Percentiles rank a stretch among this genome's conserved stretches.
Evolutionary conservation across 2,329 filamentous ascomycete species (phyloP).

Genomic region (Herpomyces periplanetae): DNA sequence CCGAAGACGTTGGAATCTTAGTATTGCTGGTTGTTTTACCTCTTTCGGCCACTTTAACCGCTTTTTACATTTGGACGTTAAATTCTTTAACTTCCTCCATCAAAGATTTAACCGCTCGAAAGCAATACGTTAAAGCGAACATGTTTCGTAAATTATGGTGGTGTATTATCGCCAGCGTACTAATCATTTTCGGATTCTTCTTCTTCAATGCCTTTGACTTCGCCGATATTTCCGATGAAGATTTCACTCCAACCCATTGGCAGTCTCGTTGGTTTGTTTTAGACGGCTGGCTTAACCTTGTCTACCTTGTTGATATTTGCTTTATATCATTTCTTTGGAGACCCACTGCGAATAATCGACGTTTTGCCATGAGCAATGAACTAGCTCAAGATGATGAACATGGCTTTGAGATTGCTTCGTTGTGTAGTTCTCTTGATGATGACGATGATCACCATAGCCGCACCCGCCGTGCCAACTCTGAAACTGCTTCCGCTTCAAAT

Average conservation of each 20-base stretch:
- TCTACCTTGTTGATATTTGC: slow-evolving; percentile 69
- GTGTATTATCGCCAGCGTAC: slow-evolving; percentile 63
- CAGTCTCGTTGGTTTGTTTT: slow-evolving; percentile 88
- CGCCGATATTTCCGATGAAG: slow-evolving; percentile 38
- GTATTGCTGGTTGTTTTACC: slow-evolving; percentile 76
- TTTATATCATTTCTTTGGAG: slow-evolving; percentile 89
- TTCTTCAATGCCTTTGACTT: slow-evolving; percentile 94
- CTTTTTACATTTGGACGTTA: slow-evolving; percentile 93
- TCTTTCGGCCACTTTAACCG: slow-evolving; percentile 58
- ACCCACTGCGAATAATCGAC: slow-evolving; percentile 73
- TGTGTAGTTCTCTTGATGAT: slow-evolving; percentile 32
- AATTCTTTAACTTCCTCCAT: slow-evolving; percentile 80
- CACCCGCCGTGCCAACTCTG: slow-evolving; percentile 6
- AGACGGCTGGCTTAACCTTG: slow-evolving; percentile 83
- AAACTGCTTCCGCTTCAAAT: no score
- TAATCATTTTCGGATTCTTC: slow-evolving; percentile 92
- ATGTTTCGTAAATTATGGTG: slow-evolving; percentile 99
- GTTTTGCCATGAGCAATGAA: slow-evolving; percentile 96
- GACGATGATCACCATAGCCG: slow-evolving; percentile 12
- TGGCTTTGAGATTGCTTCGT: slow-evolving; percentile 84
- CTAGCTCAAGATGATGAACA: slow-evolving; percentile 82
- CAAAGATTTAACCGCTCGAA: slow-evolving; percentile 74
- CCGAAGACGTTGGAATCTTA: slow-evolving; percentile 54
- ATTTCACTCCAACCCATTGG: slow-evolving; percentile 89
- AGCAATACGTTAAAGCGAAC: slow-evolving; percentile 57